These are phyloP conservation scores for Tuber calosporum DNA, from an alignment of 495 filamentous ascomycete genomes.

Conservation along the genomic window DNA sequence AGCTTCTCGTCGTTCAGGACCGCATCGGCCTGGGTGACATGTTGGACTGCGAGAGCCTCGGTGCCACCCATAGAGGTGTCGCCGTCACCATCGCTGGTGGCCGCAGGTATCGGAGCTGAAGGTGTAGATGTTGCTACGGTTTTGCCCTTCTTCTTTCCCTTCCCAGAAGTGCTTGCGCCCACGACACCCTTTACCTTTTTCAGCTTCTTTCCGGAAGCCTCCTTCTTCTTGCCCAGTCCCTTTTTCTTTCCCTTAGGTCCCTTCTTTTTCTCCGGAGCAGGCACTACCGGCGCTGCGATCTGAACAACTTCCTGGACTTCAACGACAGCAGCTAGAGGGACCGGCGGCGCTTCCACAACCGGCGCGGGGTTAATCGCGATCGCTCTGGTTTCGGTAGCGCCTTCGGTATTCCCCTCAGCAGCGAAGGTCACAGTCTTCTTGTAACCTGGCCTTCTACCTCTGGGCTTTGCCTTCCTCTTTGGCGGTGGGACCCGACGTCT, in stretches of 20 bases:
- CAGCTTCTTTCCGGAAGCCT: background rate
- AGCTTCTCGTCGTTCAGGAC: background rate
- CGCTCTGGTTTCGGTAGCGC: background rate
- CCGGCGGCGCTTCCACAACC: background rate
- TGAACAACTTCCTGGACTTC: conserved; percentile 6
- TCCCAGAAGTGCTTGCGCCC: background rate
- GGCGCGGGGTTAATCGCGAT: background rate
- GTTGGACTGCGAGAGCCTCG: background rate
- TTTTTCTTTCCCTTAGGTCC: background rate
- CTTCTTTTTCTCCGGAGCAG: background rate
- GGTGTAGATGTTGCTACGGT: background rate
- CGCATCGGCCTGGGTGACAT: background rate
- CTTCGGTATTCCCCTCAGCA: conserved; percentile 17
- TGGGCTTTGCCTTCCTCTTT: conserved; percentile 45
- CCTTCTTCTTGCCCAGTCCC: background rate
- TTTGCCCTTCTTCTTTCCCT: background rate
- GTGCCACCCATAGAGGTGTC: background rate
- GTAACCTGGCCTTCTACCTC: conserved; percentile 37
- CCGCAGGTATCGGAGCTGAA: background rate
- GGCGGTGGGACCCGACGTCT: conserved; percentile 64
- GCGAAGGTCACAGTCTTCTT: conserved; percentile 43
- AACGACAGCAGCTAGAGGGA: background rate
- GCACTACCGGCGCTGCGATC: background rate
- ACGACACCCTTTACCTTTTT: background rate
- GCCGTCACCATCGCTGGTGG: conserved; percentile 5